These are phyloP conservation scores for Harringtonia lauricola DNA, from an alignment of 2,329 filamentous ascomycete genomes.

Conservation along the genomic window DNA sequence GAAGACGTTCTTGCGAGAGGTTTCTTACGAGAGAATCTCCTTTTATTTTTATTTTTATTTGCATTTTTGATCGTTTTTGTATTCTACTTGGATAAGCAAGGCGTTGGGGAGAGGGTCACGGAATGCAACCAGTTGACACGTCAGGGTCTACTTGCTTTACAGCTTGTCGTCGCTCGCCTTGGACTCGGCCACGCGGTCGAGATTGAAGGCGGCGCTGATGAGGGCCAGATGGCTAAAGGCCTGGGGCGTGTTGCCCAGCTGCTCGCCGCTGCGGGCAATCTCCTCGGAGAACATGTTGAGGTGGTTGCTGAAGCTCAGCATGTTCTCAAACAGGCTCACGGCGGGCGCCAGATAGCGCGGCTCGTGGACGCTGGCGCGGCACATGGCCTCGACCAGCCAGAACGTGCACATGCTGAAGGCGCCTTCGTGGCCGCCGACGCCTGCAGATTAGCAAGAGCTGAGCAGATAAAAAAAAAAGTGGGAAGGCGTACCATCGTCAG, in stretches of 20 bases:
- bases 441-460: conserved; percentile 24
- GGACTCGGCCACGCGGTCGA: conserved; percentile 41
- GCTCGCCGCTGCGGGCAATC: conserved; percentile 63
- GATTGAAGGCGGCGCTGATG: conserved; percentile 67
- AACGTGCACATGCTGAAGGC: conserved; percentile 77
- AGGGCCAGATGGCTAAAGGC: conserved; percentile 68
- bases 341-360: conserved; percentile 50
- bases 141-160: conserved; percentile 1
- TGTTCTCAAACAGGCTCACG: conserved; percentile 65
- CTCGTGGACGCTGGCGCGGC: conserved; percentile 54
- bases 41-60: no score
- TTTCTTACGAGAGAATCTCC: no score
- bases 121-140: no score
- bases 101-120: no score
- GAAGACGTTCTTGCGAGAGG: background rate
- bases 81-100: background rate
- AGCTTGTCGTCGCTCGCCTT: conserved; percentile 13
- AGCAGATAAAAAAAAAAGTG: background rate
- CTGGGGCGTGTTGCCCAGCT: conserved; percentile 70
- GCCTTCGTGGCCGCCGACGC: conserved; percentile 63
- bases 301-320: conserved; percentile 67
- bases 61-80: background rate
- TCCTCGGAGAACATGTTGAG: conserved; percentile 71
- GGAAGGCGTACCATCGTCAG: conserved; percentile 50
- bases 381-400: conserved; percentile 71